A percentile compares a stretch with the other conserved stretches of the same genome.
Conservation (phyloP, 1,139 yeast genomes). For the Lodderomyces elongisporus region DNA sequence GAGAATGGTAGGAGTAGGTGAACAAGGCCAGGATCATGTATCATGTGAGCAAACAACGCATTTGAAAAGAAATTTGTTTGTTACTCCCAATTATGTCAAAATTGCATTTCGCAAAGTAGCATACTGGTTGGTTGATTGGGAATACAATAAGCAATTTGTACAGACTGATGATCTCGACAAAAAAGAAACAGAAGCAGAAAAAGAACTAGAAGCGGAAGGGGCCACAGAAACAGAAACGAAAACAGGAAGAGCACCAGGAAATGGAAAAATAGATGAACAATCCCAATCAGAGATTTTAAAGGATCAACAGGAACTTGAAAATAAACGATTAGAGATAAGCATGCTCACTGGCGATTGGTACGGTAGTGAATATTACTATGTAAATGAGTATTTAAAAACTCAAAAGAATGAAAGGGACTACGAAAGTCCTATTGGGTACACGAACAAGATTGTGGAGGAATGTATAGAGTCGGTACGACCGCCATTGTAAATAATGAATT, state of each 20-base stretch:
- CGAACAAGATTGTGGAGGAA: conserved; percentile 37
- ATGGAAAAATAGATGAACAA: conserved; percentile 7
- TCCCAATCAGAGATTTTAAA: no score
- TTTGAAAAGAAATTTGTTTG: conserved; percentile 16
- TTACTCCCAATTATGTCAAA: conserved; percentile 38
- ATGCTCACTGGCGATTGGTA: conserved; percentile 46
- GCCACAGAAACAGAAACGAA: not conserved
- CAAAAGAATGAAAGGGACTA: conserved; percentile 18
- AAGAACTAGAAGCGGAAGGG: not conserved
- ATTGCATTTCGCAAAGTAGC: conserved; percentile 41
- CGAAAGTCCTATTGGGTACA: conserved; percentile 29
- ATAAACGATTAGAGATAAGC: conserved; percentile 23
- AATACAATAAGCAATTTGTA: conserved; percentile 18
- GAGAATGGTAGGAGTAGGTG: no score
- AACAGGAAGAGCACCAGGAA: no score
- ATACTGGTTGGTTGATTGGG: conserved; percentile 48
- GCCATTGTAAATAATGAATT: conserved; percentile 28
- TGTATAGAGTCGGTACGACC: conserved; percentile 33
- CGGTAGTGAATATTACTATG: conserved; percentile 40
- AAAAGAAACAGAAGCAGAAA: not conserved
- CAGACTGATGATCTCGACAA: conserved; percentile 1
- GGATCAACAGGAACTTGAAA: conserved; percentile 9
- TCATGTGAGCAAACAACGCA: not conserved
- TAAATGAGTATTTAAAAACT: conserved; percentile 24
- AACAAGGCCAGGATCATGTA: not conserved